Base-by-base conservation (phyloP, 768 basidiomycete genomes). In the Cubamyces sp. region DNA sequence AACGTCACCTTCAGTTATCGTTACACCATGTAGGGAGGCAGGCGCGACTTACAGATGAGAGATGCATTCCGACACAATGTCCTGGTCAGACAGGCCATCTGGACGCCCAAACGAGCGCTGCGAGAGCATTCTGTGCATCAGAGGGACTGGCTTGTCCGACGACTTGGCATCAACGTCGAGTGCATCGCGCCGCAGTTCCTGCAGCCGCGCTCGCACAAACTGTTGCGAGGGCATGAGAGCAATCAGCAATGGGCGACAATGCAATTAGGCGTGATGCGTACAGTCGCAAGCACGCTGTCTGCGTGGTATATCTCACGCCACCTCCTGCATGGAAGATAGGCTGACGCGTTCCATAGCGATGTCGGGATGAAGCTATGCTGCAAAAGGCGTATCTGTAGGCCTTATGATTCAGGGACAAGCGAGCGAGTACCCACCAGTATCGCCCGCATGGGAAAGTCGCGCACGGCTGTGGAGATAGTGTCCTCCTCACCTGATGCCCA, bases 251-350 rank as follows among this genome's bases (percentile, higher is more conserved):
- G 9, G 26, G 11, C 5, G 19, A 49, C 7, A 47, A 47, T 7
- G 45, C 23, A 18, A 53, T 16, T 40, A 14, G 45, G 21, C 45
- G 19, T 21, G 21, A 5, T 5, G 3, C 54, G 64, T 52, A 85
- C 87, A 77, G 88, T 85, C 62, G 86, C 86, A 80, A 90, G 84
- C 61, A 85, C 84, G 71, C 82, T 87, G 72, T 90, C 88, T 25
- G 88, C 88, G 69, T 87, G 83, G 66, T 87, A 88, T 69, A 90
- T 79, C 72, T 84, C 84, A 61, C 78, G 81, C 84, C 86, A 85
- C 62, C 87, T 83, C 37, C 75, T 76, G 70, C 82, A 83, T 45
- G 88, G 88, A 45, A 90, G 83, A 46, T 81, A 81, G 67, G 82
- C 85, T 46, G 90, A 78, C 19, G 87, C 71, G 60, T 85, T 82